Conservation (phyloP, 2,329 filamentous ascomycete species). For the Periconia sp. region DNA sequence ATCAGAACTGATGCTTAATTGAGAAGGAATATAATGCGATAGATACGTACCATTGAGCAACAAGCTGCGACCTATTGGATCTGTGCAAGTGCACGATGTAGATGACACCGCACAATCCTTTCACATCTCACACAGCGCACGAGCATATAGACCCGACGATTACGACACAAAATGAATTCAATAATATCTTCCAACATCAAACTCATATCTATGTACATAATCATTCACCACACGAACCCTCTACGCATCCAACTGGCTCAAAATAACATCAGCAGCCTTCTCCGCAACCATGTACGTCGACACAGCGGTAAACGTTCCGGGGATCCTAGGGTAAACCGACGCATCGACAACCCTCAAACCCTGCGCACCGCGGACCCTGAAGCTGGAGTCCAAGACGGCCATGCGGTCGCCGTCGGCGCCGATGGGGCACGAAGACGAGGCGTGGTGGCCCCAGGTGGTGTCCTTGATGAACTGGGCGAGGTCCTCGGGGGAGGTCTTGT, state of each 20-base stretch:
- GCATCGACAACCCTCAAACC: slow-evolving; percentile 53
- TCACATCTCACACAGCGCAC: too few relatives aligned
- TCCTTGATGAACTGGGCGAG: slow-evolving; percentile 33
- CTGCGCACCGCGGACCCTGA: slow-evolving; percentile 55
- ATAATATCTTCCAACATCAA: neutral
- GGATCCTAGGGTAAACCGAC: slow-evolving; percentile 37
- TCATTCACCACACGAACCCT: neutral
- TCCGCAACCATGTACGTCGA: slow-evolving; percentile 61
- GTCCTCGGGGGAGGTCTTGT: slow-evolving; percentile 41
- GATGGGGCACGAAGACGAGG: slow-evolving; percentile 61
- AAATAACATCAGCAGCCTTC: slow-evolving; percentile 65
- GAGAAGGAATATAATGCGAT: too few relatives aligned
- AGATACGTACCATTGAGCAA: too few relatives aligned
- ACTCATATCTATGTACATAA: neutral
- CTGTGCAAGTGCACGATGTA: too few relatives aligned
- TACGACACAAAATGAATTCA: too few relatives aligned
- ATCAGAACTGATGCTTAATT: too few relatives aligned
- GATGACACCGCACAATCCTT: too few relatives aligned
- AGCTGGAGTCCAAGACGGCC: slow-evolving; percentile 57
- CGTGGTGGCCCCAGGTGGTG: slow-evolving; percentile 54
- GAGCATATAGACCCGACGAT: too few relatives aligned
- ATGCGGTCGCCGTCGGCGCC: slow-evolving; percentile 51
- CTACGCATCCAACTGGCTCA: slow-evolving; percentile 13
- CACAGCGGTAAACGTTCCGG: slow-evolving; percentile 56
- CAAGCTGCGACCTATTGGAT: too few relatives aligned